Base-by-base conservation (phyloP, 2,329 filamentous ascomycete species). In the Microcyclospora pomicola region DNA sequence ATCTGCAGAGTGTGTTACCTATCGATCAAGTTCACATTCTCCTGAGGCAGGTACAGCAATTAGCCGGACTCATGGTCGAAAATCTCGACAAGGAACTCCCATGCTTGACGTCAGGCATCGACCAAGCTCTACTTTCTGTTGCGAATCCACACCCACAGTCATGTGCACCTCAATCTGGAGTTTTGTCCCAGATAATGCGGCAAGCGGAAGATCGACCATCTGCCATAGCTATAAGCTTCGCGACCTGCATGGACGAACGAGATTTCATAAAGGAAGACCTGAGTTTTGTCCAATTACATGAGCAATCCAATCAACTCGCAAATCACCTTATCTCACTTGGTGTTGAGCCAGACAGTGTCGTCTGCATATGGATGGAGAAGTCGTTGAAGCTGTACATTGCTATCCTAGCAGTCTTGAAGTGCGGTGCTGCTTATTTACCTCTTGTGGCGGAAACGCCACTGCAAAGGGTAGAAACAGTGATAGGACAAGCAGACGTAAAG, bases 341-440 rank as follows among this genome's bases (percentile, higher is more conserved):
- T 0, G 62, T 70, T 0, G 43, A 56, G 1, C 58, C 66, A 1
- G 72, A 76, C 6, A 66, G 74, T 12, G 61, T 83, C 9, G 65
- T 92, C n/a, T 77, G 77, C 27, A 72, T 93, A 33, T 66, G 80
- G 33, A 78, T 92, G 72, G 73, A 87, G 15, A 92, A 91, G 53
- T 87, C 79, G 0, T 56, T 75, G 1, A 58, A 75, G 16, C 61
- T 92, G 0, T 93, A 93, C 51, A 66, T 77, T 19, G 69, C 76
- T 0, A 82, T 93, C 16, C 64, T 94, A 24, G 85, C 75, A 1
- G 71, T 79, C 15, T 58, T 84, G 27, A 92, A 92, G 51, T 64
- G 75, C 5, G 83, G 84, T 7, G 78, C 77, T 49, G 83, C 77
- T 6, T 91, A 92, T 51, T 61, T 93, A n/a, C 84, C 85, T 0